Conservation (phyloP, 441 rosid species). For the Adansonia grandidieri region DNA sequence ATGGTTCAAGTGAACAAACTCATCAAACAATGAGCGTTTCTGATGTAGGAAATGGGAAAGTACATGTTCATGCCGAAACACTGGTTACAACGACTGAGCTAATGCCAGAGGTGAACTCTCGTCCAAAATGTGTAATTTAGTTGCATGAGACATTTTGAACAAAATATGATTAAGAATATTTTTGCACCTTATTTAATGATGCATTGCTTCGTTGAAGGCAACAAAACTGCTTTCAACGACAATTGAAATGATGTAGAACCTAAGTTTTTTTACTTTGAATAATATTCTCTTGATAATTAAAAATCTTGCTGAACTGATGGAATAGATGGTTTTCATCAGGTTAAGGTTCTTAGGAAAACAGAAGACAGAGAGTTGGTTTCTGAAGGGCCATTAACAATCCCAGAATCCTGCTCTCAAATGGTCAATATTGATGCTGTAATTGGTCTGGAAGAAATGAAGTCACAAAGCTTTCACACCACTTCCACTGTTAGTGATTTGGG, state of each 20-base stretch:
- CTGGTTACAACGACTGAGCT: constrained; percentile 36
- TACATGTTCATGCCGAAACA: constrained; percentile 39
- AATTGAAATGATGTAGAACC: constrained; percentile 1
- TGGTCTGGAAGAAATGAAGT: constrained; percentile 43
- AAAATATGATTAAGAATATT: not conserved
- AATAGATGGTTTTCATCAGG: constrained; percentile 54
- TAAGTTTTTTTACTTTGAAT: constrained; percentile 17
- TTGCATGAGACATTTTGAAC: not conserved
- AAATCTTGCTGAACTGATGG: constrained; percentile 41
- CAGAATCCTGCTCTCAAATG: constrained; percentile 31
- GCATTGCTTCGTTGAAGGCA: constrained; percentile 5
- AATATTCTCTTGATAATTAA: constrained; percentile 4
- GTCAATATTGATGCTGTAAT: constrained; percentile 30
- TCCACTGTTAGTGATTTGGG: constrained; percentile 36
- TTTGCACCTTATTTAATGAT: constrained; percentile 21
- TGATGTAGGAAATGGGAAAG: constrained; percentile 43
- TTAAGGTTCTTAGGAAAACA: constrained; percentile 37
- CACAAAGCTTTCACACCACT: constrained; percentile 32
- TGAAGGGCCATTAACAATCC: constrained; percentile 25
- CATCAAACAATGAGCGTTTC: constrained; percentile 35
- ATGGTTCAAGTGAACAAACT: constrained; percentile 39
- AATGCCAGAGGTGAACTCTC: constrained; percentile 48
- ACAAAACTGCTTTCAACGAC: constrained; percentile 29
- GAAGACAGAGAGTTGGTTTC: constrained; percentile 43
- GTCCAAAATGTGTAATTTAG: not conserved